Conservation (phyloP, 345 rosid species). For the Angophora floribunda region DNA sequence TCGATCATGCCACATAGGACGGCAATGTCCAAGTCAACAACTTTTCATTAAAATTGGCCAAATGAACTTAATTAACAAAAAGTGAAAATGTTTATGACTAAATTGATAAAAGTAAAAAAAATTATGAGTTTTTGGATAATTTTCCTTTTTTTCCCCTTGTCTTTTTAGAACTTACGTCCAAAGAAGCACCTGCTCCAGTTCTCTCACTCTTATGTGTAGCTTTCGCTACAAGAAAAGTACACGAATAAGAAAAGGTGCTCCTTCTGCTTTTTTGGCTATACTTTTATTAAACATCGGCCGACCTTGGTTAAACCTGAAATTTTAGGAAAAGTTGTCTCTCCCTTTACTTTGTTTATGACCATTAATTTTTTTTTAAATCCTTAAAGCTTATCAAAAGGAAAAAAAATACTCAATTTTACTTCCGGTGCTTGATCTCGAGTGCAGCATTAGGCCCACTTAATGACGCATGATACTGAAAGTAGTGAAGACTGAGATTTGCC, state of each 20-base stretch:
- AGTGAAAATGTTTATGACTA: too few relatives aligned
- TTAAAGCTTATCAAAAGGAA: not conserved
- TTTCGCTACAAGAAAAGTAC: not conserved
- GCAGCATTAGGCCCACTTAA: not conserved
- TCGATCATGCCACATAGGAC: not conserved
- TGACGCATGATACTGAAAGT: not conserved
- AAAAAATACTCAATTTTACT: not conserved
- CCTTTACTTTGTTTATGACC: not conserved
- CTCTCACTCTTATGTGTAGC: not conserved
- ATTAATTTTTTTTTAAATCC: not conserved
- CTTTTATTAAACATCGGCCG: not conserved
- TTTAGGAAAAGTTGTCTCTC: not conserved
- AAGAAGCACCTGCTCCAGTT: not conserved
- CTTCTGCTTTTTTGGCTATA: not conserved
- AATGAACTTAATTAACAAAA: too few relatives aligned
- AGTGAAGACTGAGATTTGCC: not conserved
- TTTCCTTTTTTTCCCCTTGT: too few relatives aligned
- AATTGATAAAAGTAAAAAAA: too few relatives aligned
- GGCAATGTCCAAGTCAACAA: accelerated
- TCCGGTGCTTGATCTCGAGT: not conserved
- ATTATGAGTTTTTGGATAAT: not conserved
- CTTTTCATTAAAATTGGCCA: too few relatives aligned
- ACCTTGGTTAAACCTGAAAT: not conserved
- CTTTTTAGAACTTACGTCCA: not conserved
- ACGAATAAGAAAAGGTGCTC: not conserved